Conservation (phyloP, 345 rosid species). For the Clarkia xantiana region DNA sequence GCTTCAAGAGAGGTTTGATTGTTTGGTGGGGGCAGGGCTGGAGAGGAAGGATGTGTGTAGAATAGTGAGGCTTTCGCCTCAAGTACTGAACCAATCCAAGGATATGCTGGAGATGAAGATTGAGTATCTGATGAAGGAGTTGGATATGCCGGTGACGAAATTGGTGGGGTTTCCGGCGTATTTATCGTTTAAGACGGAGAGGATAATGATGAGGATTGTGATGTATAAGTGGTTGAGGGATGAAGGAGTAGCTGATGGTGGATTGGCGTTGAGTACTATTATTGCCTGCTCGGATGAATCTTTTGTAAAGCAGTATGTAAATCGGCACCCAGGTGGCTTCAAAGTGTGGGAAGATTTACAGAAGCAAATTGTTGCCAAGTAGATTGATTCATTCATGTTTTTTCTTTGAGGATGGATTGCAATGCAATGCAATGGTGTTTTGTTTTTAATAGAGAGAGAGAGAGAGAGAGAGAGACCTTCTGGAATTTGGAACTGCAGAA, state of each 20-base stretch:
- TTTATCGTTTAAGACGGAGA: slow-evolving; percentile 27
- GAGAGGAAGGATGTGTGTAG: slow-evolving; percentile 32
- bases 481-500: too few relatives aligned
- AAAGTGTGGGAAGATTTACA: slow-evolving; percentile 41
- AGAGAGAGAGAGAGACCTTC: too few relatives aligned
- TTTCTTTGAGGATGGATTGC: too few relatives aligned
- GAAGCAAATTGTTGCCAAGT: slow-evolving; percentile 15
- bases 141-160: slow-evolving; percentile 42
- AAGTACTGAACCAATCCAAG: slow-evolving; percentile 40
- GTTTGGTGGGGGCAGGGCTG: slow-evolving; percentile 45
- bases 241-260: slow-evolving; percentile 18
- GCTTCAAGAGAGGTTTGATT: slow-evolving; percentile 70
- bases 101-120: slow-evolving; percentile 39
- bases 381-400: background rate
- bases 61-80: slow-evolving; percentile 52
- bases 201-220: slow-evolving; percentile 37
- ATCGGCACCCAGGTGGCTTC: slow-evolving; percentile 47
- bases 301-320: slow-evolving; percentile 29
- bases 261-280: slow-evolving; percentile 32
- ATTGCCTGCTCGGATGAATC: slow-evolving; percentile 25
- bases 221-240: slow-evolving; percentile 64
- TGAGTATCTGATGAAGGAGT: slow-evolving; percentile 27
- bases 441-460: too few relatives aligned
- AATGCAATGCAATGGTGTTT: too few relatives aligned
- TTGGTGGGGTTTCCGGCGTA: slow-evolving; percentile 37